These are phyloP conservation scores for Wolfiporia cocos DNA, from an alignment of 1,284 basidiomycete genomes.

Conservation along the genomic window DNA sequence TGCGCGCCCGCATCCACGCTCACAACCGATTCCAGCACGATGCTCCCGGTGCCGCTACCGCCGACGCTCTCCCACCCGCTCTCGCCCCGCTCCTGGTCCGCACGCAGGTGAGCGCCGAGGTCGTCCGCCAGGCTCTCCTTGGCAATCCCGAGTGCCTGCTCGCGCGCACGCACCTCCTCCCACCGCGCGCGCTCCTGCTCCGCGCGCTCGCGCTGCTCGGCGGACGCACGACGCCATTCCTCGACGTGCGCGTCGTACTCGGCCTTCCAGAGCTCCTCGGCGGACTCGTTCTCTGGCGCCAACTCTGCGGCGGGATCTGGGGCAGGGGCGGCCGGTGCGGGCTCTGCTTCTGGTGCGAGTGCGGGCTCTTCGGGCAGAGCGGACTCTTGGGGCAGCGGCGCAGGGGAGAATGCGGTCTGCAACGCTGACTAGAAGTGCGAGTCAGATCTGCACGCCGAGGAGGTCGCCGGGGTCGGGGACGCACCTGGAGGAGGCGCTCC, in stretches of 20 bases:
- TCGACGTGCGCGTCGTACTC: conserved; percentile 92
- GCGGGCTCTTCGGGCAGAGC: conserved; percentile 16
- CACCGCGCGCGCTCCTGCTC: conserved; percentile 54
- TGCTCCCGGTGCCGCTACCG: conserved; percentile 25
- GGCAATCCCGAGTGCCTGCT: conserved; percentile 33
- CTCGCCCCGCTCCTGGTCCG: conserved; percentile 30
- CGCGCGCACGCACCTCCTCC: conserved; percentile 80
- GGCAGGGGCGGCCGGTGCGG: conserved; percentile 3
- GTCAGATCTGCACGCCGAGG: neutral
- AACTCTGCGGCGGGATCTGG: conserved; percentile 41
- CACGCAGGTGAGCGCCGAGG: no score
- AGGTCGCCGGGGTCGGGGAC: neutral
- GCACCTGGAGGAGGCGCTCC: conserved; percentile 26
- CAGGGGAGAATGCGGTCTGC: conserved; percentile 22
- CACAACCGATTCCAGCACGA: conserved; percentile 13
- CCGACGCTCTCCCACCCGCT: conserved; percentile 49
- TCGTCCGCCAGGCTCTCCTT: no score
- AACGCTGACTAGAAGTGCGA: conserved; percentile 21
- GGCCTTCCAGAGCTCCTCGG: conserved; percentile 98
- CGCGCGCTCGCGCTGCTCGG: conserved; percentile 73
- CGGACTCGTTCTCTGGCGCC: conserved; percentile 73
- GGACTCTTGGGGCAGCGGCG: conserved; percentile 18
- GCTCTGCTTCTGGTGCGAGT: conserved; percentile 8
- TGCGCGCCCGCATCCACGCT: conserved; percentile 15
- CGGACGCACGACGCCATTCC: conserved; percentile 88